Evolutionary conservation across 768 basidiomycete genomes (phyloP).

Genomic region (Fibroporia radiculosa): DNA sequence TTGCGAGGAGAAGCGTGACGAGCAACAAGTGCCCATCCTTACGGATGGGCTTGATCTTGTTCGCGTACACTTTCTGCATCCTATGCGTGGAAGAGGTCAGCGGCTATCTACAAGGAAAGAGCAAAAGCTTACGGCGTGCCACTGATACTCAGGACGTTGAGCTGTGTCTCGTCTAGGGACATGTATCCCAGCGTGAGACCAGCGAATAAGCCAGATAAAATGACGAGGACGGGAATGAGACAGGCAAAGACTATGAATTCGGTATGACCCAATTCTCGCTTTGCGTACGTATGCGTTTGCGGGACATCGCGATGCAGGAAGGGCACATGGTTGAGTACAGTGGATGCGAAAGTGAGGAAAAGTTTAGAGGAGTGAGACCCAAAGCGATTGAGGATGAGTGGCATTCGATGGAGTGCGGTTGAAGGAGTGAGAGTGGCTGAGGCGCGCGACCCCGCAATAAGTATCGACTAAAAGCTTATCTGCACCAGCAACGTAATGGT

Average conservation of each 20-base stretch:
- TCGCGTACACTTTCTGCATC: slow-evolving; percentile 72
- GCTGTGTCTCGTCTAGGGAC: slow-evolving; percentile 88
- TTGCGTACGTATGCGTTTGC: slow-evolving; percentile 20
- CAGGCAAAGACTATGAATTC: slow-evolving; percentile 34
- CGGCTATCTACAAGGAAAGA: neutral
- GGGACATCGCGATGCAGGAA: slow-evolving; percentile 2
- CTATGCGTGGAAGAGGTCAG: slow-evolving; percentile 28
- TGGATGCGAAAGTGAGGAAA: slow-evolving; percentile 19
- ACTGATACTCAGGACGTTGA: slow-evolving; percentile 78
- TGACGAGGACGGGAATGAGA: slow-evolving; percentile 80
- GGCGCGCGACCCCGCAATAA: slow-evolving; percentile 4
- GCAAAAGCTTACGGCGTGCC: slow-evolving; percentile 61
- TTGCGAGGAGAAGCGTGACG: slow-evolving; percentile 75
- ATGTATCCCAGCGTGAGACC: slow-evolving; percentile 89
- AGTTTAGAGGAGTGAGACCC: slow-evolving; percentile 18
- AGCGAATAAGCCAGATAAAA: slow-evolving; percentile 82
- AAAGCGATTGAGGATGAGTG: slow-evolving; percentile 16
- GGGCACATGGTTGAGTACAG: slow-evolving; percentile 19
- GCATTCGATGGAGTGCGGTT: slow-evolving; percentile 21
- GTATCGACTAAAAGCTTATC: slow-evolving; percentile 1
- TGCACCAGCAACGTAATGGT: neutral
- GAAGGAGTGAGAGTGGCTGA: slow-evolving; percentile 5
- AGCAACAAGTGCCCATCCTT: slow-evolving; percentile 77
- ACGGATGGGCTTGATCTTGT: slow-evolving; percentile 81
- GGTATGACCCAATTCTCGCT: slow-evolving; percentile 20